phyloP scores from a whole-genome alignment of 768 basidiomycete species.

The Tephrocybe sp. region DNA sequence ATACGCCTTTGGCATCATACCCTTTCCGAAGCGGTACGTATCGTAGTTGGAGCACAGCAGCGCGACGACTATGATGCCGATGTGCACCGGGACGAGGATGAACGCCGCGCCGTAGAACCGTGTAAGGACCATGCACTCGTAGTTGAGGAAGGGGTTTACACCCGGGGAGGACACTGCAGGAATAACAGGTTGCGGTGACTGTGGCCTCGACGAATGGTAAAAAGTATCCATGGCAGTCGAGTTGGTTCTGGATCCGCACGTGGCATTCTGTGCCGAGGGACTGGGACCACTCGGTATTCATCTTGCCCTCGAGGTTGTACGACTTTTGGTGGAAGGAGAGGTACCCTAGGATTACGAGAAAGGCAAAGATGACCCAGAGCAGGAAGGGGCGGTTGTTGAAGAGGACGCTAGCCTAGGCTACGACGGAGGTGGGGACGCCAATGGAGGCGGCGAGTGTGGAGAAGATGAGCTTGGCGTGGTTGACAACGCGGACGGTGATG shows the following conservation, averaged over 20 bases:
- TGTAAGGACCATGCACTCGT: conserved; percentile 52
- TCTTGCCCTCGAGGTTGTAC: conserved; percentile 70
- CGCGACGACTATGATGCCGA: conserved; percentile 60
- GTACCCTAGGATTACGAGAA: conserved; percentile 78
- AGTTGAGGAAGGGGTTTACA: conserved; percentile 70
- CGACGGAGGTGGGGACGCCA: conserved; percentile 62
- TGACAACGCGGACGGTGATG: conserved; percentile 69
- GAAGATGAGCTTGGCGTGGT: conserved; percentile 63
- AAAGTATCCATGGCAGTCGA: conserved; percentile 80
- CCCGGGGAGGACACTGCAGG: conserved; percentile 67
- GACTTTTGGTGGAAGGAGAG: conserved; percentile 68
- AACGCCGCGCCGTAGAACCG: conserved; percentile 70
- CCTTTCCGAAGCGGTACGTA: conserved; percentile 86
- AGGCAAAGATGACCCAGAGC: conserved; percentile 72
- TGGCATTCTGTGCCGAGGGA: conserved; percentile 57
- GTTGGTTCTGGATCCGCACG: conserved; percentile 68
- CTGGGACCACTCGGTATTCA: conserved; percentile 75
- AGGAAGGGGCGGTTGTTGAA: conserved; percentile 83
- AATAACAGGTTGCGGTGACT: conserved; percentile 69
- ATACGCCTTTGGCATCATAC: conserved; percentile 86
- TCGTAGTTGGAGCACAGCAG: conserved; percentile 80
- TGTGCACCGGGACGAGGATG: conserved; percentile 63
- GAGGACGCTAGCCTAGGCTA: conserved; percentile 82
- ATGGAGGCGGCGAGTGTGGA: conserved; percentile 66
- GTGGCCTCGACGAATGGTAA: conserved; percentile 80